Percentiles rank a stretch among this genome's conserved stretches.
Evolutionary conservation across 2,329 filamentous ascomycete species (phyloP).

Genomic region (Xylariaceae sp.): DNA sequence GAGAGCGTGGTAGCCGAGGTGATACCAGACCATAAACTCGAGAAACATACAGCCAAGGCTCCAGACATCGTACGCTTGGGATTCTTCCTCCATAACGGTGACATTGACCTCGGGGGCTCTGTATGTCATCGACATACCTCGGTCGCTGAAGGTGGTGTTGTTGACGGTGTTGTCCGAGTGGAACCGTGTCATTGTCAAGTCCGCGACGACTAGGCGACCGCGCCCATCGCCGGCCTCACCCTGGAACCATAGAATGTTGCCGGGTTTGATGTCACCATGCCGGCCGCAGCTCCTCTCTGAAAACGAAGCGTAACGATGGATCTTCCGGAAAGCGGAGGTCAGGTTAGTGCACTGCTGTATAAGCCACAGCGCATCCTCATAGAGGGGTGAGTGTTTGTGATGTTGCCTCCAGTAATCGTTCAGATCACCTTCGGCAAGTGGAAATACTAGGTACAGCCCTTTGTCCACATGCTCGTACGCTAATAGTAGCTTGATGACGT

Average conservation of each 20-base stretch:
- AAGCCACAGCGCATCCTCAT: background rate
- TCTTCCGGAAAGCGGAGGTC: background rate
- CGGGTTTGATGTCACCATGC: constrained; percentile 7
- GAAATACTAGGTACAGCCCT: constrained; percentile 1
- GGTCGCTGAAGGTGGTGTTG: background rate
- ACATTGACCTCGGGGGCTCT: background rate
- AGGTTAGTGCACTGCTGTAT: background rate
- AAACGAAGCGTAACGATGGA: background rate
- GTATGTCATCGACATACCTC: background rate
- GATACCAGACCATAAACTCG: constrained; percentile 1
- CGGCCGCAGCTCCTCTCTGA: background rate
- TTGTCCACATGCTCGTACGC: background rate
- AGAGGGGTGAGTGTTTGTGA: background rate
- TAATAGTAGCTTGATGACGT: background rate
- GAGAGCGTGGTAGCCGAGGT: background rate
- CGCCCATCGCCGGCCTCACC: background rate
- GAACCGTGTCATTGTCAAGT: background rate
- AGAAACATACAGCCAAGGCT: constrained; percentile 6
- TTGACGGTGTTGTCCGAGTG: background rate
- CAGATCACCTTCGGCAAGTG: background rate
- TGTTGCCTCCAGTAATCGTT: background rate
- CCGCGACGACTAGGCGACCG: background rate
- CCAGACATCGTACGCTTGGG: constrained; percentile 1
- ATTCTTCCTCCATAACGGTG: background rate
- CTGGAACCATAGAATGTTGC: constrained; percentile 4